Percentiles rank a stretch among this genome's conserved stretches.
Conservation (phyloP, 176 grass and related monocot genomes). For the Carex littledalei region DNA sequence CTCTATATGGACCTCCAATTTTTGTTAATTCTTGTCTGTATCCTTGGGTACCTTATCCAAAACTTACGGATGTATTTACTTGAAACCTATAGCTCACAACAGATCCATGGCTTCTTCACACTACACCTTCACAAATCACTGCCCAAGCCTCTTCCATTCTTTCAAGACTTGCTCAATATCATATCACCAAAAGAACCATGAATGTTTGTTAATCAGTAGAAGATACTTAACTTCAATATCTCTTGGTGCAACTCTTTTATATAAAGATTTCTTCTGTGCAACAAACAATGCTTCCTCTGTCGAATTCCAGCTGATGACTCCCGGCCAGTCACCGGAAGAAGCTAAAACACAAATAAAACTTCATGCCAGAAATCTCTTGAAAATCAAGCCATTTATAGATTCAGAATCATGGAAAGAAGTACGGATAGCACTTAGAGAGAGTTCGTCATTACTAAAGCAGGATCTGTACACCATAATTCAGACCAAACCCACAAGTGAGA, state of each 20-base stretch:
- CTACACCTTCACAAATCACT: conserved; percentile 31
- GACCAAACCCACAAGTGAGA: conserved; percentile 30
- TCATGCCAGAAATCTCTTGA: conserved; percentile 57
- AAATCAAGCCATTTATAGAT: conserved; percentile 59
- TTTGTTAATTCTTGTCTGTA: neutral
- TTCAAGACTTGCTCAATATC: neutral
- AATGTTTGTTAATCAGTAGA: conserved; percentile 19
- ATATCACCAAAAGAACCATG: neutral
- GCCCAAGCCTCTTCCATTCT: conserved; percentile 7
- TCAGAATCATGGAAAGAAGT: conserved; percentile 58
- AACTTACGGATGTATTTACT: conserved; percentile 17
- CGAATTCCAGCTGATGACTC: conserved; percentile 49
- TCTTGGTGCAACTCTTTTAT: conserved; percentile 16
- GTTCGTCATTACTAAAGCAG: conserved; percentile 60
- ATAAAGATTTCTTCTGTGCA: conserved; percentile 27
- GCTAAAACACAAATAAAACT: conserved; percentile 37
- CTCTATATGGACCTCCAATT: neutral
- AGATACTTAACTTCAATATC: conserved; percentile 26
- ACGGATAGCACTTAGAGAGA: conserved; percentile 48
- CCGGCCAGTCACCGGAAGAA: conserved; percentile 61
- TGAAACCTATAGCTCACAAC: neutral
- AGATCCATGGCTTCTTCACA: conserved; percentile 16
- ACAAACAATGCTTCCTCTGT: conserved; percentile 30
- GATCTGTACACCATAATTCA: conserved; percentile 94
- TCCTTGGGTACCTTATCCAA: conserved; percentile 35